Base-by-base conservation (phyloP, 2,329 filamentous ascomycete species). In the Microdochium trichocladiopsis region DNA sequence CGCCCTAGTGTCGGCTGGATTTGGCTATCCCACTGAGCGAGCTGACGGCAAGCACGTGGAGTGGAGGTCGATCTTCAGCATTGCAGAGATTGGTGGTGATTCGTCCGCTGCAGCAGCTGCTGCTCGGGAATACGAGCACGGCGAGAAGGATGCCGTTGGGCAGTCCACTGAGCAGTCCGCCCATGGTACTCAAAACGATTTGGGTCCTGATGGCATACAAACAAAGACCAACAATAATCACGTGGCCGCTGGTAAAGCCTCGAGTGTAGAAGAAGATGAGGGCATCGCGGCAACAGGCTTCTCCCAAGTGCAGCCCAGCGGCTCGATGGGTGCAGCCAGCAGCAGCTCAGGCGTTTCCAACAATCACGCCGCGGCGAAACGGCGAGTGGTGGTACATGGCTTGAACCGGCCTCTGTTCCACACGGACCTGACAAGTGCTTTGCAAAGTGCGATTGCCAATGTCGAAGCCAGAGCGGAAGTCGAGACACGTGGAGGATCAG, bases 41-140 rank as follows among this genome's bases (percentile, higher is more conserved):
- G 72, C 69, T 52, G 77, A 74, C 53, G 76, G 72, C 1, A 68
- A 75, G 6, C 79, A 81, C 60, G 77, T 82, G 56, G 81, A 88
- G 54, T 97, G 92, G 93, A 92, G 90, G 66, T 89, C 91, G n/a
- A 91, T 97, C 58, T 97, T 96, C 76, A 91, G 84, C 63, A 90
- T 97, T 22, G 90, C 93, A 2, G 90, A 96, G 64, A 84, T 95
- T 57, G 84, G 90, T 56, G 87, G 90, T 21, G 73, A 75, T 4
- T 72, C 83, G 51, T 89, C 86, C 4, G 88, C 88, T 0, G 86
- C 87, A 1, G 82, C 82, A 0, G 75, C 75, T 8, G 82, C 82
- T 0, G 75, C 75, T 8, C 88, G 88, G 0, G 86, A 92, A 60
- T 72, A 78, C 24, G 72, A 78, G 24, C 77, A 79, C 51, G 86